Evolutionary conservation across 495 filamentous ascomycete species (phyloP), one percentile per base, ranked within the genome.

Genomic region (Penicillium silybi): DNA sequence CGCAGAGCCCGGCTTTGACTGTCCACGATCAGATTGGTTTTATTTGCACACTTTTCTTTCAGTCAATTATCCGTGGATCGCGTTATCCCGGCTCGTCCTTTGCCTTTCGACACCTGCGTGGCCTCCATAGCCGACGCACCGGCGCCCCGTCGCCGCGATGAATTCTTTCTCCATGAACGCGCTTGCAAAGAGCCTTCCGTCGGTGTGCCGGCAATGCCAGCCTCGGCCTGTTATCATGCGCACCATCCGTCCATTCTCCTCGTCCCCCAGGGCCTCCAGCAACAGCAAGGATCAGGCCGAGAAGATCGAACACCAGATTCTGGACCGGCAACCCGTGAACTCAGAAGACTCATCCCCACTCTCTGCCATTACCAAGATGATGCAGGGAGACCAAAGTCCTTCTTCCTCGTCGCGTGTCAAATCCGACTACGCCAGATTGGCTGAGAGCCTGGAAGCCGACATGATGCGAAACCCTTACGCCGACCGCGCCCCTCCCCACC

Each of bases 401-500:
- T 54, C 53, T 16, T 38, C 58, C 9, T 45, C 46, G 16, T 55
- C 56, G 19, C 51, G 53, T 34, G 62, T 65, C 26, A 58, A 49
- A 22, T 50, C 53, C 19, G 65, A 71, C 47, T 71, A 65, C 47
- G 54, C 54, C n/a, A 53, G 58, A 27, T 53, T 73, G 60, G 66
- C 66, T 2, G 63, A 71, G 48, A 65, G 54, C 48, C 42, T 73
- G 22, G 71, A 73, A 61, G 61, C 66, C 54, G 64, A 69, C 23
- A 65, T 75, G 63, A 60, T 70, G 50, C 71, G 63, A 48, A 54
- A 68, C 44, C 65, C 68, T 34, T 70, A 69, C 50, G 54, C 66
- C 64, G 66, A 73, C 50, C 63, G 65, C 22, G 52, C 63, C 47
- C 71, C 69, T 59, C 81, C 87, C 8, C 86, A 93, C 73, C 88